phyloP scores from a whole-genome alignment of 805 yeast genomes.

The Metschnikowia peoriensis region DNA sequence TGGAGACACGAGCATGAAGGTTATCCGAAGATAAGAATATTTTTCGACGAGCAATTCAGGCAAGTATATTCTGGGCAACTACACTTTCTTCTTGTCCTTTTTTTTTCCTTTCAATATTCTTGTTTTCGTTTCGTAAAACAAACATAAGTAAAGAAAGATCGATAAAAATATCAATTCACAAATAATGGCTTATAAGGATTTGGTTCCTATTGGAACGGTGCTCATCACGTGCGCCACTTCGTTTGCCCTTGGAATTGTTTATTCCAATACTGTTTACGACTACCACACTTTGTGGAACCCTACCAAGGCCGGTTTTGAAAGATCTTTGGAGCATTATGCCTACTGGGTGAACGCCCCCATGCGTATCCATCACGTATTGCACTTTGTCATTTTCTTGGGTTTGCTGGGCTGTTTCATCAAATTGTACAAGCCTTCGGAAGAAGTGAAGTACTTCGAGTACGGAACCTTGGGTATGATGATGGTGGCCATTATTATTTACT shows the following conservation, averaged over 20 bases:
- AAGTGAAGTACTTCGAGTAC: constrained; percentile 85
- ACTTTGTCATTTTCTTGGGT: constrained; percentile 61
- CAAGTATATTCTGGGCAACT: not conserved
- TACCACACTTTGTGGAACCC: constrained; percentile 67
- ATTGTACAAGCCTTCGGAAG: constrained; percentile 83
- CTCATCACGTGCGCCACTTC: constrained; percentile 55
- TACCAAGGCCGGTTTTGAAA: constrained; percentile 50
- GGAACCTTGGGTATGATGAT: constrained; percentile 76
- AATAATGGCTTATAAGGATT: constrained; percentile 37
- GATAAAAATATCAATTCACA: not conserved
- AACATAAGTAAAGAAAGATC: not conserved
- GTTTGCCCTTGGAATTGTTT: constrained; percentile 77
- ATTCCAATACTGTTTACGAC: constrained; percentile 81
- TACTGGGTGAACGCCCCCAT: constrained; percentile 67
- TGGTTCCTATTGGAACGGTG: constrained; percentile 45
- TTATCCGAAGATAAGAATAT: not conserved
- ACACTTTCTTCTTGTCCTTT: too few relatives aligned
- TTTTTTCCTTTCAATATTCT: too few relatives aligned
- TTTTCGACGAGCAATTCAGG: not conserved
- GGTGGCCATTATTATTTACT: constrained; percentile 70
- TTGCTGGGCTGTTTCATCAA: constrained; percentile 71
- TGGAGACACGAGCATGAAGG: not conserved
- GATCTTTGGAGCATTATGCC: constrained; percentile 71
- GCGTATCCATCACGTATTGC: constrained; percentile 59
- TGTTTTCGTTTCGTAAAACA: not conserved